Conservation (phyloP, 2,329 filamentous ascomycete genomes). For the Rhynchosporium secalis region DNA sequence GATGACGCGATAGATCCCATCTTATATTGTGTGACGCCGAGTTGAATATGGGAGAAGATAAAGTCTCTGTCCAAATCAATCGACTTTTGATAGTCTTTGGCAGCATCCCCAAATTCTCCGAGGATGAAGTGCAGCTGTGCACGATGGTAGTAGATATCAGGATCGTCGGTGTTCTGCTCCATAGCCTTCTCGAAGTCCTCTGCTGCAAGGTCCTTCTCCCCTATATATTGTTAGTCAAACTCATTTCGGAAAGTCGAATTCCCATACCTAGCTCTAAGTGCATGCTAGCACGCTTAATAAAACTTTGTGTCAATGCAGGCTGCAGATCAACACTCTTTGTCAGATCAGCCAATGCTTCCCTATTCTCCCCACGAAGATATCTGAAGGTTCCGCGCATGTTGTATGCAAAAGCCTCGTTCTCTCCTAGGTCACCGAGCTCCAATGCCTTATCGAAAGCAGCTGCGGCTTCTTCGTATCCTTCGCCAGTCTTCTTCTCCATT, state of each 20-base stretch:
- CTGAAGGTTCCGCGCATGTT: slow-evolving; percentile 97
- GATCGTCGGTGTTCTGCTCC: slow-evolving; percentile 81
- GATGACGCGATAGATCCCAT: slow-evolving; percentile 97
- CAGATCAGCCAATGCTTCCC: slow-evolving; percentile 78
- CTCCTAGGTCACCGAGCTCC: slow-evolving; percentile 75
- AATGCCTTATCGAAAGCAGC: slow-evolving; percentile 84
- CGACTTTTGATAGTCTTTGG: slow-evolving; percentile 98
- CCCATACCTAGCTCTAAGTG: slow-evolving; percentile 82
- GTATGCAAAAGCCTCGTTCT: slow-evolving; percentile 87
- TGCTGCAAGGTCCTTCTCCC: slow-evolving; percentile 81
- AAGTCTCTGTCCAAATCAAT: slow-evolving; percentile 95
- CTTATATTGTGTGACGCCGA: slow-evolving; percentile 99
- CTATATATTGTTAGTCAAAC: slow-evolving; percentile 47
- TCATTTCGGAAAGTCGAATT: neutral
- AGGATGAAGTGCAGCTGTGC: slow-evolving; percentile 98
- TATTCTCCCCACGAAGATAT: slow-evolving; percentile 86
- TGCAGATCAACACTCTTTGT: slow-evolving; percentile 92
- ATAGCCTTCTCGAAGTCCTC: slow-evolving; percentile 86
- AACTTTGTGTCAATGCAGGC: slow-evolving; percentile 87
- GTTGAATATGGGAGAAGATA: slow-evolving; percentile 99
- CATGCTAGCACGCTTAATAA: slow-evolving; percentile 98
- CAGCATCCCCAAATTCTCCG: slow-evolving; percentile 86
- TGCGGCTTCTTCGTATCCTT: slow-evolving; percentile 88
- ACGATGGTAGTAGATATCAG: slow-evolving; percentile 98
- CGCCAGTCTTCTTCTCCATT: slow-evolving; percentile 81